Conservation (phyloP, 768 basidiomycete genomes). For the Symmetrospora coprosmae region DNA sequence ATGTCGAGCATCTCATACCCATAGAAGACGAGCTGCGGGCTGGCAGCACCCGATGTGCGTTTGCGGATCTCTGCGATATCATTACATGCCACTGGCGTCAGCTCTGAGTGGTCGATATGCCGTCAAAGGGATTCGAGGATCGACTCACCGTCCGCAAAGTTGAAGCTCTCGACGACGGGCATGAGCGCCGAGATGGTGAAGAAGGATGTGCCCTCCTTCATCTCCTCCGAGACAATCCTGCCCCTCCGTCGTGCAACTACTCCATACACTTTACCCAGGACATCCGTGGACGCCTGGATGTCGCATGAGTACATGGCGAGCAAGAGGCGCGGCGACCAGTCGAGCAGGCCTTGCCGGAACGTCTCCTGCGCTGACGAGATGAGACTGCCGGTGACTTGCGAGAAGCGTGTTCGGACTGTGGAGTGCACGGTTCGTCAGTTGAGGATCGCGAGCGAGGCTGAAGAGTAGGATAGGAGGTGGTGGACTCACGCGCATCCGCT, state of each 20-base stretch:
- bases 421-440: too few species aligned
- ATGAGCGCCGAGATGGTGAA: conserved; percentile 81
- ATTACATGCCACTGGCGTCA: neutral
- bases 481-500: conserved; percentile 52
- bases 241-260: conserved; percentile 85
- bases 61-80: conserved; percentile 68
- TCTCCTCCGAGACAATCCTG: conserved; percentile 85
- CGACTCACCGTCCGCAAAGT: conserved; percentile 77
- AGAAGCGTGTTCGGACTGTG: conserved; percentile 16
- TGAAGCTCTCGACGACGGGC: conserved; percentile 93
- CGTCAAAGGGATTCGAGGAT: neutral
- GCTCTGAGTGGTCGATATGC: neutral
- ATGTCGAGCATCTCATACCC: conserved; percentile 88
- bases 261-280: conserved; percentile 90
- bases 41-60: conserved; percentile 88
- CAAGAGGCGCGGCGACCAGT: conserved; percentile 95
- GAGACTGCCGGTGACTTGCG: conserved; percentile 76
- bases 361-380: conserved; percentile 80
- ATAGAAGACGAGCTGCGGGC: conserved; percentile 90
- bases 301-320: conserved; percentile 98
- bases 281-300: conserved; percentile 94
- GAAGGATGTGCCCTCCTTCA: conserved; percentile 94
- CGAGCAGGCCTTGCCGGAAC: conserved; percentile 73
- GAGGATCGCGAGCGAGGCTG: too few species aligned
- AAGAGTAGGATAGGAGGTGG: neutral